Percentiles rank a stretch among this genome's conserved stretches.
Evolutionary conservation across 805 yeast species (phyloP).

Genomic region (Geotrichum ghanense): DNA sequence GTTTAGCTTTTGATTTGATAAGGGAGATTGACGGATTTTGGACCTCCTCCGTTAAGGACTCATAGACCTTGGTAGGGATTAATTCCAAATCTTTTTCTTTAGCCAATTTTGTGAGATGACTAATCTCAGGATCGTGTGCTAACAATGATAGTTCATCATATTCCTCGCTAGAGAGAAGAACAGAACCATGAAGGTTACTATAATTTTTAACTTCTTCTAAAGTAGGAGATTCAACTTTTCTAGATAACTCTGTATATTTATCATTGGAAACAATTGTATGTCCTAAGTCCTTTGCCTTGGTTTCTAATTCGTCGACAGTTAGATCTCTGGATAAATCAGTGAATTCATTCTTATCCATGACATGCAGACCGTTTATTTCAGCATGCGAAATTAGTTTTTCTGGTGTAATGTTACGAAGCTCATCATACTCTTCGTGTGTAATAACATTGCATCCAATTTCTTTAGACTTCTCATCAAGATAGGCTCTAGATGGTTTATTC

Average conservation of each 20-base stretch:
- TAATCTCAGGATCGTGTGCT: constrained; percentile 20
- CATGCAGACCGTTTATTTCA: constrained; percentile 1
- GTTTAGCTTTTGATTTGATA: constrained; percentile 8
- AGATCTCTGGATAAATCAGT: constrained; percentile 7
- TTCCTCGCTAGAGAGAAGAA: constrained; percentile 15
- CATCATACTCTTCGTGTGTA: constrained; percentile 9
- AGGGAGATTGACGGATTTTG: constrained; percentile 6
- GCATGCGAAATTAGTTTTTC: not conserved
- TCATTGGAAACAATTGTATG: constrained; percentile 14
- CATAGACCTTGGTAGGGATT: constrained; percentile 25
- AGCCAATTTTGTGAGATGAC: constrained; percentile 22
- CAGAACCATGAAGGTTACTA: constrained; percentile 13
- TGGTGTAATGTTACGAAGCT: not conserved
- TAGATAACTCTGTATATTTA: constrained; percentile 16
- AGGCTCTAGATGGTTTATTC: constrained; percentile 15
- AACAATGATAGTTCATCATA: constrained; percentile 11
- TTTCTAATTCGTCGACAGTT: constrained; percentile 10
- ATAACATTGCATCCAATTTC: constrained; percentile 5
- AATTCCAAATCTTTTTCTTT: constrained; percentile 21
- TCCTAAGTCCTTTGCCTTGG: constrained; percentile 14
- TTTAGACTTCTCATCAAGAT: constrained; percentile 7
- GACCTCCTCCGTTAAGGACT: constrained; percentile 9
- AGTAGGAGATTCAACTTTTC: constrained; percentile 14
- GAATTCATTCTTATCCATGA: constrained; percentile 9
- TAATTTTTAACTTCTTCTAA: constrained; percentile 19